phyloP scores from a whole-genome alignment of 495 filamentous ascomycete species.

The Talaromyces trachyspermus region DNA sequence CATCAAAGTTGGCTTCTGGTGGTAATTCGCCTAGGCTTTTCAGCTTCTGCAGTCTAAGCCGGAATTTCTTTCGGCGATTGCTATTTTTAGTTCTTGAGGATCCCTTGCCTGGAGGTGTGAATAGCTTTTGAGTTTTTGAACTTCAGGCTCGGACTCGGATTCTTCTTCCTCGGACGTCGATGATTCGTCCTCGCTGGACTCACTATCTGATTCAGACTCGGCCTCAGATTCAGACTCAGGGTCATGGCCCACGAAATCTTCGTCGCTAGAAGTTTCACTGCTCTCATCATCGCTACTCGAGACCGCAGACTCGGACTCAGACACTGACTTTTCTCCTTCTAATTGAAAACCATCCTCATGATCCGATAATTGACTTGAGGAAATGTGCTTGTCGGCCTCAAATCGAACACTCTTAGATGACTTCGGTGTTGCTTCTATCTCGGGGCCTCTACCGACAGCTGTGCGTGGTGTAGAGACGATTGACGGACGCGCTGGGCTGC shows the following conservation, averaged over 20 bases:
- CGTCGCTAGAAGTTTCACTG: neutral
- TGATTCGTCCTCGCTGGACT: constrained; percentile 11
- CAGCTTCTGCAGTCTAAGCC: constrained; percentile 39
- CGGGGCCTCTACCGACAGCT: neutral
- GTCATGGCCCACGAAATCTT: too few species aligned
- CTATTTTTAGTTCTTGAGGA: constrained; percentile 43
- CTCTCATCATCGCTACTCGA: constrained; percentile 15
- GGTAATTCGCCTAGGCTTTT: constrained; percentile 44
- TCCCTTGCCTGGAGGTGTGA: constrained; percentile 34
- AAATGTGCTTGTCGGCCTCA: constrained; percentile 12
- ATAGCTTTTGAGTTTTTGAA: constrained; percentile 5
- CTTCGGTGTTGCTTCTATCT: neutral
- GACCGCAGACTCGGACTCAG: constrained; percentile 18
- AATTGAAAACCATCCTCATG: constrained; percentile 18
- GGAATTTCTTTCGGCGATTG: constrained; percentile 46
- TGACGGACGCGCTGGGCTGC: constrained; percentile 4
- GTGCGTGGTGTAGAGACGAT: neutral
- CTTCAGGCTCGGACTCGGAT: constrained; percentile 22
- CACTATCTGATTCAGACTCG: constrained; percentile 27
- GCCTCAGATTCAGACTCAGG: too few species aligned
- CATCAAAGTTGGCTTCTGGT: constrained; percentile 36
- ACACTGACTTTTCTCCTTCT: constrained; percentile 14
- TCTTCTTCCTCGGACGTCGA: constrained; percentile 27
- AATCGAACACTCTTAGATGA: constrained; percentile 7
- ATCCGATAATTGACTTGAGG: constrained; percentile 11